Evolutionary conservation across 345 rosid species (phyloP), one percentile per base, ranked within the genome.

Genomic region (Cardamine chenopodiifolia): DNA sequence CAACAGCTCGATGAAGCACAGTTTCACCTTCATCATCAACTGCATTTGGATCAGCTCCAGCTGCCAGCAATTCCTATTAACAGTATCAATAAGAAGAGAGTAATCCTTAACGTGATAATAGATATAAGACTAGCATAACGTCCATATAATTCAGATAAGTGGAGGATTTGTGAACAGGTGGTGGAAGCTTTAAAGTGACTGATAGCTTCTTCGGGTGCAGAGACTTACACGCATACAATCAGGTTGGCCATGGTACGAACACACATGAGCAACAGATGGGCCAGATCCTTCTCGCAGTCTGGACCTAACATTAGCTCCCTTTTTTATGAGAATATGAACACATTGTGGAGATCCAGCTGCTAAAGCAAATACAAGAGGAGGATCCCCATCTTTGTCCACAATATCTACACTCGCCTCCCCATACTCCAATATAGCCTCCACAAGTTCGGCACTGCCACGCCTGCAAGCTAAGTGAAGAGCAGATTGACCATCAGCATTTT

Each of bases 191-290:
- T 52, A 55, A 35, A 55, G 54, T 35, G 66, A 63, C 50, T 11
- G 28, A 55, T 77, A 55, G 63, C 22, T 35, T 48, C 72, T 13
- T 57, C 10, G 15, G 60, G 65, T 53, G 28, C 19, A 70, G 71
- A 75, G 76, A 83, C 97, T 76, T 86, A 95, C 99, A 59, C 81
- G 93, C 97, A 95, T 92, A 84, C 99, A 91, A 70, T 92, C 99
- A 69, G 99, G 97, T 71, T 95, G 99, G 66, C 99, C 99, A 83
- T 95, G 97, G 76, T 90, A 92, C 17, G 97, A 96, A 86, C 99
- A 95, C 63, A 92, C 97, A 84, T 95, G 99, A 71, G 98, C 92
- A 65, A 95, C 89, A 28, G 98, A 95, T 5, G 96, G 99, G 76
- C 97, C 97, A 71, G 83, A 71, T 62, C 99, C 97, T 73, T 92